These are phyloP conservation scores for Rubroshorea leprosula DNA, from an alignment of 345 rosid genomes.

Conservation along the genomic window DNA sequence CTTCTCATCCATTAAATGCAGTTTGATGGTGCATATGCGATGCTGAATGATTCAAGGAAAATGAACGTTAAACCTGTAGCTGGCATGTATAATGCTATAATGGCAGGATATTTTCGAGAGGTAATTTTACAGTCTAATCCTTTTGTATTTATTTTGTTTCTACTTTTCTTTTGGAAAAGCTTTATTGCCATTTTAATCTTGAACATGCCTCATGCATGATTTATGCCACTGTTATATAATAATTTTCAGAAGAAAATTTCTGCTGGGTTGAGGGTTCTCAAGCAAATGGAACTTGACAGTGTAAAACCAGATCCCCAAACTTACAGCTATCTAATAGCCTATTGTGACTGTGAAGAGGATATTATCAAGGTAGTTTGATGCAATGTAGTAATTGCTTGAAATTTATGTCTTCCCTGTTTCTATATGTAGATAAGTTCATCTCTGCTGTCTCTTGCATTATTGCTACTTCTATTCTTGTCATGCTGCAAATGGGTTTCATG, in stretches of 20 bases:
- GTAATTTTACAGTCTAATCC: constrained; percentile 29
- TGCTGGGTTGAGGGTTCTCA: constrained; percentile 45
- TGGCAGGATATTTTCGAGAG: constrained; percentile 79
- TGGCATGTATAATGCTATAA: constrained; percentile 67
- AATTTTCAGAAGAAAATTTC: constrained; percentile 48
- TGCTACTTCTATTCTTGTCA: no score
- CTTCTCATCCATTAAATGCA: constrained; percentile 24
- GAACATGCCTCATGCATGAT: constrained; percentile 1
- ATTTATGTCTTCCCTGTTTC: neutral
- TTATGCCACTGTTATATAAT: constrained; percentile 9
- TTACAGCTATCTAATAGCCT: constrained; percentile 56
- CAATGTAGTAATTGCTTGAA: constrained; percentile 1
- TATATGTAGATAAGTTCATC: no score
- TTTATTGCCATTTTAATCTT: neutral
- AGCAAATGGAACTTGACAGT: constrained; percentile 60
- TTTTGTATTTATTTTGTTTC: neutral
- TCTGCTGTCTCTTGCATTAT: no score
- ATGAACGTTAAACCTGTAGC: constrained; percentile 55
- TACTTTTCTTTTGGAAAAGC: constrained; percentile 3
- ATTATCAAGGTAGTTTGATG: constrained; percentile 59
- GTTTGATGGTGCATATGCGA: constrained; percentile 69
- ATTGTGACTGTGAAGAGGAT: constrained; percentile 46
- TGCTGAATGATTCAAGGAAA: constrained; percentile 59
- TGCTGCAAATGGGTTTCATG: no score
- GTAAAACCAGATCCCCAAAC: constrained; percentile 76